Evolutionary conservation across 2,329 filamentous ascomycete species (phyloP), one percentile per base, ranked within the genome.

Genomic region (Geoglossum cookeanum): DNA sequence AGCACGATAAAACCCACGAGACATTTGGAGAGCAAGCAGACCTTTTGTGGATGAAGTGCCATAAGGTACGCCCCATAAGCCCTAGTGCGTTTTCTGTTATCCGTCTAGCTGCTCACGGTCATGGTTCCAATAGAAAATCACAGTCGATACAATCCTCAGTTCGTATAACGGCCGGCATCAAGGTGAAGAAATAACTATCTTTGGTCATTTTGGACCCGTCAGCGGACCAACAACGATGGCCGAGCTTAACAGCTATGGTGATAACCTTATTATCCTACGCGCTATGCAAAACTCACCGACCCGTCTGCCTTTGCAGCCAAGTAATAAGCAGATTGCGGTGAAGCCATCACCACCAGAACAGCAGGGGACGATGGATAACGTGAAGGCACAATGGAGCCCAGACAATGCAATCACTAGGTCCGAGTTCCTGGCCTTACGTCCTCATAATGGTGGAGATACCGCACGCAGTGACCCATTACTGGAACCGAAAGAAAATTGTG

Each of bases 21-120:
- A 56, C 63, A 2, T 35, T 53, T 4, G 45, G 64, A 1, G 22
- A 35, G 6, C 62, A 66, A 45, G 7, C 30, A 1, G 65, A 69
- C 52, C 68, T 70, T 53, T 56, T 69, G 1, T 72, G 69, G 68
- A 63, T 70, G 57, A 66, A 67, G 39, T 64, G 62, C 15, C 62
- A 67, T 55, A 39, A 54, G n/a, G 66, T 68, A 59, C 62, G 66
- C 63, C 29, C 32, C 11, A 27, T 9, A 15, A n/a, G 7, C 6
- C 5, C 11, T 37, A n/a, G n/a, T n/a, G n/a, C n/a, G 33, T 37
- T 37, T 37, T 37, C 33, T 5, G 33, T 5, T 11, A 11, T 32
- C 27, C 32, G n/a, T n/a, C n/a, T 7, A 32, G 48, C 13, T 57
- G n/a, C 45, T 33, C 9, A 58, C 11, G 3, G 37, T 11, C 45